A percentile compares a stretch with the other conserved stretches of the same genome.
Evolutionary conservation across 2,329 filamentous ascomycete species (phyloP).

Genomic region (Cladosporium sp.): DNA sequence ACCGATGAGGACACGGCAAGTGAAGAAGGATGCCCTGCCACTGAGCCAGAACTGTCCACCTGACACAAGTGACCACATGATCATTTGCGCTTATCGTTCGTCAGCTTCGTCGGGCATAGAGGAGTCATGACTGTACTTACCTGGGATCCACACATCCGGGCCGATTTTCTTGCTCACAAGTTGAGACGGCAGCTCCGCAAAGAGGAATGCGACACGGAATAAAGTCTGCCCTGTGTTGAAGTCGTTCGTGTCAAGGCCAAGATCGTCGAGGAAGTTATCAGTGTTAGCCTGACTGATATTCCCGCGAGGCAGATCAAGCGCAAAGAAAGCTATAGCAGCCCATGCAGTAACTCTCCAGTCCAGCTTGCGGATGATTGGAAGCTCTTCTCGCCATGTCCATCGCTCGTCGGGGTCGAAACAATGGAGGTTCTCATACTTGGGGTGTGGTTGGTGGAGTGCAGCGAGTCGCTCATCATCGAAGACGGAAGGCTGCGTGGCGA

Average conservation of each 20-base stretch:
- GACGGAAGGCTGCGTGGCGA: constrained; percentile 27
- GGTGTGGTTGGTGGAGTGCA: constrained; percentile 57
- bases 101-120: neutral
- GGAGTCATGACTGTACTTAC: neutral
- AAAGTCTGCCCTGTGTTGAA: constrained; percentile 51
- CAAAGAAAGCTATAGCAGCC: constrained; percentile 28
- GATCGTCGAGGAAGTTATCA: constrained; percentile 27
- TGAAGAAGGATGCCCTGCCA: constrained; percentile 41
- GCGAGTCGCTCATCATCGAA: constrained; percentile 55
- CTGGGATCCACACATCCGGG: constrained; percentile 47
- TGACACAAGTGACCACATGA: constrained; percentile 50
- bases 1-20: constrained; percentile 44
- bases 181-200: constrained; percentile 41
- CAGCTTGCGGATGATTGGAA: constrained; percentile 33
- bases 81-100: constrained; percentile 34
- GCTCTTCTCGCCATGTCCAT: constrained; percentile 46
- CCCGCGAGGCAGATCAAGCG: constrained; percentile 30
- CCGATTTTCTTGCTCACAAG: constrained; percentile 50
- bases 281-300: constrained; percentile 31
- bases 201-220: constrained; percentile 81
- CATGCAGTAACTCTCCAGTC: constrained; percentile 21
- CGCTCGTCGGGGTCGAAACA: constrained; percentile 50
- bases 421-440: constrained; percentile 52
- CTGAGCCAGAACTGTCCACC: constrained; percentile 26
- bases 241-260: constrained; percentile 47